Percentiles rank a stretch among this genome's conserved stretches.
phyloP scores from a whole-genome alignment of 108 stramenopile species.

The Skeletonema menzelii region DNA sequence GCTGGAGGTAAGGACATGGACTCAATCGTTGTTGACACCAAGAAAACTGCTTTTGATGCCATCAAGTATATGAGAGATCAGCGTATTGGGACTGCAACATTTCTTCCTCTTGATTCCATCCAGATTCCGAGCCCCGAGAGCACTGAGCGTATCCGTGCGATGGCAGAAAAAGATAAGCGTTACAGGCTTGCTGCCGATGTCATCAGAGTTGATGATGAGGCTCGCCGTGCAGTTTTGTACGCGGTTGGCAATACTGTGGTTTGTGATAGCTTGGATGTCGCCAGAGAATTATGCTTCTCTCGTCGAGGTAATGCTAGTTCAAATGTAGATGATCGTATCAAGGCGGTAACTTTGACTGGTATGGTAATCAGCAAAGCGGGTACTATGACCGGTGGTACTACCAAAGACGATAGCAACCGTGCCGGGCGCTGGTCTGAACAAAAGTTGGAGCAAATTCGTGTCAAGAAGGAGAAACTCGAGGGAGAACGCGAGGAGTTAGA shows the following conservation, averaged over 20 bases:
- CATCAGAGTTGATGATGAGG: conserved; percentile 84
- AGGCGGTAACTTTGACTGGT: conserved; percentile 94
- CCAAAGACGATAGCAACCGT: conserved; percentile 64
- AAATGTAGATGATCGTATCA: conserved; percentile 63
- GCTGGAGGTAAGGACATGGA: conserved; percentile 98
- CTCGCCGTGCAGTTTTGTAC: conserved; percentile 82
- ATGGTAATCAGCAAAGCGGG: conserved; percentile 96
- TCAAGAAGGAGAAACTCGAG: conserved; percentile 76
- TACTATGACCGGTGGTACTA: conserved; percentile 97
- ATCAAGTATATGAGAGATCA: conserved; percentile 94
- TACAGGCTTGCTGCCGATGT: conserved; percentile 90
- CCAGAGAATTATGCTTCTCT: conserved; percentile 85
- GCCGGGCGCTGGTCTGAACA: conserved; percentile 82
- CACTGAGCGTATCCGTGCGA: conserved; percentile 87
- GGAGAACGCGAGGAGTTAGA: conserved; percentile 71
- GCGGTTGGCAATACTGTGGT: conserved; percentile 96
- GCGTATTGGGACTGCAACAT: conserved; percentile 92
- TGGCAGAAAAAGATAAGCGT: conserved; percentile 69
- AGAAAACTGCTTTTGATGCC: conserved; percentile 89
- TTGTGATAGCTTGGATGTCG: conserved; percentile 91
- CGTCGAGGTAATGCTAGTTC: conserved; percentile 24
- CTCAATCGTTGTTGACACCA: conserved; percentile 94
- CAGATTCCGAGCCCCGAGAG: conserved; percentile 74
- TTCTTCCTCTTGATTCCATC: conserved; percentile 93
- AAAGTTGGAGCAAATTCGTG: conserved; percentile 65